These are phyloP conservation scores for Cyanidiococcus yangmingshanensis DNA, from an alignment of 23 red algal species.

Conservation along the genomic window DNA sequence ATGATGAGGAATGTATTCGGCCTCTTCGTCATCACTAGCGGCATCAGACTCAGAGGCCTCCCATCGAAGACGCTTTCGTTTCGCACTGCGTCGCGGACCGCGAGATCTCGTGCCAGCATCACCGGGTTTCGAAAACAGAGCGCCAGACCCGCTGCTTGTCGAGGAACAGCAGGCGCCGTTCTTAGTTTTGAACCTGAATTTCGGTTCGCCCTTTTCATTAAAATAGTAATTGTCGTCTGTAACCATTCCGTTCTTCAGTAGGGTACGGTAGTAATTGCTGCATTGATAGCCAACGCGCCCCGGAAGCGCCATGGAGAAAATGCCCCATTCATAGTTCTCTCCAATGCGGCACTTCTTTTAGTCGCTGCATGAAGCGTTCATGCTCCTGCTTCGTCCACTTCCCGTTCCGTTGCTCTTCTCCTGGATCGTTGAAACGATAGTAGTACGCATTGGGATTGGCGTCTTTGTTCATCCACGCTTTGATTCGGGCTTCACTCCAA, in stretches of 20 bases:
- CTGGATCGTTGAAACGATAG: slow-evolving; percentile 27
- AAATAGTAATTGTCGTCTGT: slow-evolving; percentile 45
- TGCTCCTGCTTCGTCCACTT: slow-evolving; percentile 27
- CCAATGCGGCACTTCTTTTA: slow-evolving; percentile 28
- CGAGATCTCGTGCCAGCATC: neutral
- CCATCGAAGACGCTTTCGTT: neutral
- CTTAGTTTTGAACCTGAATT: slow-evolving; percentile 29
- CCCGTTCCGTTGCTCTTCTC: slow-evolving; percentile 19
- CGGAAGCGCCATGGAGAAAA: slow-evolving; percentile 32
- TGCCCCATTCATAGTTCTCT: slow-evolving; percentile 37
- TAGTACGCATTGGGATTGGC: slow-evolving; percentile 41
- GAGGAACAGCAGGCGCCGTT: neutral
- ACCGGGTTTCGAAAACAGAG: neutral
- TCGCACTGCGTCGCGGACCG: slow-evolving; percentile 5
- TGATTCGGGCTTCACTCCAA: slow-evolving; percentile 35
- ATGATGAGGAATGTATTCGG: neutral
- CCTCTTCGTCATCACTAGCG: neutral
- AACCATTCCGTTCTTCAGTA: slow-evolving; percentile 19
- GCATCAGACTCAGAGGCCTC: neutral
- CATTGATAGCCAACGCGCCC: slow-evolving; percentile 38
- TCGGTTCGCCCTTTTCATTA: slow-evolving; percentile 30
- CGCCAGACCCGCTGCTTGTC: neutral
- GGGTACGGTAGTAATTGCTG: slow-evolving; percentile 33
- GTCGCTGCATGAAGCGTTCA: slow-evolving; percentile 32
- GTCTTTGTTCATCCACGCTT: slow-evolving; percentile 27